Conservation (phyloP, 208 protist species). For the Leishmania mexicana region DNA sequence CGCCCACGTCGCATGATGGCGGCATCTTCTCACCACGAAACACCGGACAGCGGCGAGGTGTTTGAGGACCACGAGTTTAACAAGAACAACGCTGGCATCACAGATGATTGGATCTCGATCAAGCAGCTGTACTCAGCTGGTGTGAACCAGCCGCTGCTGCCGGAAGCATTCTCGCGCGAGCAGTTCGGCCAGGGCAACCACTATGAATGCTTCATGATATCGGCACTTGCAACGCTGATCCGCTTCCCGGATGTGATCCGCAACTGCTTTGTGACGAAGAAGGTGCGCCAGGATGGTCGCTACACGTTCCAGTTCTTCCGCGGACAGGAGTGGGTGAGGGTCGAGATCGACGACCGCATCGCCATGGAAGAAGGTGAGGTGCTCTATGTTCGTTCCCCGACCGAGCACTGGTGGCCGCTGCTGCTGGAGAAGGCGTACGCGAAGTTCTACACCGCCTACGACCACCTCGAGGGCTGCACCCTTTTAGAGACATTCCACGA, state of each 20-base stretch:
- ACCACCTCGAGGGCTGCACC: constrained; percentile 74
- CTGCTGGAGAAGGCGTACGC: constrained; percentile 92
- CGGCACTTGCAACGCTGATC: constrained; percentile 67
- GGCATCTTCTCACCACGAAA: constrained; percentile 22
- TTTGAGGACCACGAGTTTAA: constrained; percentile 76
- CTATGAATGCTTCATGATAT: constrained; percentile 87
- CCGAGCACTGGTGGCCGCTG: constrained; percentile 81
- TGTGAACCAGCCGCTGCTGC: constrained; percentile 56
- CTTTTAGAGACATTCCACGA: constrained; percentile 81
- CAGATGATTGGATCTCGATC: constrained; percentile 64
- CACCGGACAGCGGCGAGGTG: constrained; percentile 52
- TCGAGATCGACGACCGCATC: constrained; percentile 83
- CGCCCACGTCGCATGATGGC: neutral
- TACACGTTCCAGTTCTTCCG: constrained; percentile 90
- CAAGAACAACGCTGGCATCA: constrained; percentile 52
- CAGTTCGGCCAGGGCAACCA: constrained; percentile 83
- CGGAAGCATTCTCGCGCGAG: constrained; percentile 56
- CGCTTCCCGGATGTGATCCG: constrained; percentile 75
- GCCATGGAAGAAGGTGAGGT: constrained; percentile 60
- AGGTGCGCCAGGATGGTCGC: constrained; percentile 74
- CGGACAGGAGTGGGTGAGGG: constrained; percentile 70
- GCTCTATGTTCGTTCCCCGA: constrained; percentile 69
- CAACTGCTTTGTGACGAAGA: constrained; percentile 83
- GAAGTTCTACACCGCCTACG: constrained; percentile 86
- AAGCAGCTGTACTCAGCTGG: constrained; percentile 67